Conservation (phyloP, 306 rosid species). For the Quercus berberidifolia region DNA sequence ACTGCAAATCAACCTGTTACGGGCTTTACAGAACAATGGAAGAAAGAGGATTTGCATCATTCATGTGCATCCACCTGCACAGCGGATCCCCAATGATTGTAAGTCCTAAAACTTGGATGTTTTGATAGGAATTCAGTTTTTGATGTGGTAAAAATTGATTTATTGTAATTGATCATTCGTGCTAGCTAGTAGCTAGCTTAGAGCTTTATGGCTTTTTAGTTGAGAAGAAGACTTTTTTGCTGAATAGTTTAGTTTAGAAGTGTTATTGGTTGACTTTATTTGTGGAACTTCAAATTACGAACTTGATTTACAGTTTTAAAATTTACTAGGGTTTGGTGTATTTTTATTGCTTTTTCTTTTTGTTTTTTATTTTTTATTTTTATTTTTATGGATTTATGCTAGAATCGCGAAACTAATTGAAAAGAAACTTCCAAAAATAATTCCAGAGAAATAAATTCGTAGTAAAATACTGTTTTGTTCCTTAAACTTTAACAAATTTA, state of each 20-base stretch:
- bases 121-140: neutral
- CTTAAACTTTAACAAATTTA: no score
- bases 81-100: conserved; percentile 56
- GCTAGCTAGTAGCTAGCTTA: no score
- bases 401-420: neutral
- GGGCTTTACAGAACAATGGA: no score
- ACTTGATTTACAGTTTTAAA: neutral
- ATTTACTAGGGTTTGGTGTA: no score
- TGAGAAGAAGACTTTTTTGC: no score
- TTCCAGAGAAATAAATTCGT: neutral
- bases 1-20: no score
- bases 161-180: neutral
- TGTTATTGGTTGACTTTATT: neutral
- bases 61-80: conserved; percentile 61
- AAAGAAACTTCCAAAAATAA: neutral
- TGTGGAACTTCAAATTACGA: neutral
- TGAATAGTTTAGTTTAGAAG: neutral
- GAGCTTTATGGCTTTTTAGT: no score
- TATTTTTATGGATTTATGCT: neutral
- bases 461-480: no score
- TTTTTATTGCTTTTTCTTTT: no score
- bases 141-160: neutral
- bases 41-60: neutral
- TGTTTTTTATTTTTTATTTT: no score
- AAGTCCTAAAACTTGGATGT: conserved; percentile 21